Base-by-base conservation (phyloP, 116 monocot genomes). In the Dioscorea cayenensis region DNA sequence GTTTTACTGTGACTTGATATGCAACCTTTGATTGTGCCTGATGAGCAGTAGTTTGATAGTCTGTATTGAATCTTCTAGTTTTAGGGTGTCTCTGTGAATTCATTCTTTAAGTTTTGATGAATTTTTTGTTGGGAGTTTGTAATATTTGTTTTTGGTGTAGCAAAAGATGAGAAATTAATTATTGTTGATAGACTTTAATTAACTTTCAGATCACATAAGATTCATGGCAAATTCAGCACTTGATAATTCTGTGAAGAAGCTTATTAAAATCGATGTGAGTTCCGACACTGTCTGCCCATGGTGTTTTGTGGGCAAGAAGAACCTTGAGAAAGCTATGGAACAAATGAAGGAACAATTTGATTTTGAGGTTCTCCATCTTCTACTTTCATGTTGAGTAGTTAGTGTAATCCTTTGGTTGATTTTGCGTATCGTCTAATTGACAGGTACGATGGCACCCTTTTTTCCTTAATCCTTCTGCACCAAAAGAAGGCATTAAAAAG, bases 381-480 rank as follows among this genome's bases (percentile, higher is more conserved):
- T 21, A 49, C 11, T 49, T 9, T 21, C 36, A n/a, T 11, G 14
- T 65, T 35, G 5, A 18, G 4, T 32, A 32, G 32, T 32, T 19
- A 3, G 55, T 49, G 12, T 68, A 43, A 68, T 7, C 23, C 20
- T 4, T 3, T 66, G 7, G 14, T 1, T 69, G 69, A 22, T 13
- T 13, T 74, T 60, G 32, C 7, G 2, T 71, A 28, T 64, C 7
- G 16, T 73, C 29, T 32, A 60, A 51, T 66, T 22, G 48, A 22
- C 60, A 95, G 96, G 87, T 96, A 13, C 78, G 78, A n/a, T 90
- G 89, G 92, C 92, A 96, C 77, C 92, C 96, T 11, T 96, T 79
- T 73, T 83, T 90, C 25, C 85, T 96, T 10, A 78, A 90, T 64
- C 87, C 87, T 50, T 60, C 77, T 69, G 92, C 96, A 67, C 96